Conservation (phyloP, 2,329 filamentous ascomycete genomes). For the Fusarium poae region DNA sequence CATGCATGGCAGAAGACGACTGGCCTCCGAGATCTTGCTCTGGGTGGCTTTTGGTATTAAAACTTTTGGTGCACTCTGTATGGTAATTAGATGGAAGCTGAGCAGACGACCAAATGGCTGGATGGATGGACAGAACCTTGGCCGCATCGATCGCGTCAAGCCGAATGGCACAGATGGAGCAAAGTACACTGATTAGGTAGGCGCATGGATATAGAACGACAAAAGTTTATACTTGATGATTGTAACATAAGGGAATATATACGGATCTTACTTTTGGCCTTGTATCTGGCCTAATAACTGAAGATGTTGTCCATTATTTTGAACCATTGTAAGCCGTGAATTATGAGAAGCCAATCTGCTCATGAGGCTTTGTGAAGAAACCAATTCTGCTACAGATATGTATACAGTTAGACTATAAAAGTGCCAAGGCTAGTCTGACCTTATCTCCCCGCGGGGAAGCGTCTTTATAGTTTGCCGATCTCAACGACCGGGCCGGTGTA, state of each 20-base stretch:
- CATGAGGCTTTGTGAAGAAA: neutral
- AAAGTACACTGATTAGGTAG: slow-evolving; percentile 41
- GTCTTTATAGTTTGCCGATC: neutral
- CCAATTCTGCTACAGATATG: neutral
- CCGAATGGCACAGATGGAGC: slow-evolving; percentile 15
- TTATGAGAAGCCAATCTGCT: neutral
- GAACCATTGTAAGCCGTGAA: too few species aligned
- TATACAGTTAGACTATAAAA: neutral
- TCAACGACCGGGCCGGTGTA: slow-evolving; percentile 7
- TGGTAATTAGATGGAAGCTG: slow-evolving; percentile 42
- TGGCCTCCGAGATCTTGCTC: slow-evolving; percentile 33
- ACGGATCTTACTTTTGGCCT: neutral
- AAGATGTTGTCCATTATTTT: neutral
- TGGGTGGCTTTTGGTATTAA: slow-evolving; percentile 43
- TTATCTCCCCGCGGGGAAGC: slow-evolving; percentile 12
- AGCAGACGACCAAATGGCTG: slow-evolving; percentile 46
- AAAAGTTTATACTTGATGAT: neutral
- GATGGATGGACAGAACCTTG: slow-evolving; percentile 43
- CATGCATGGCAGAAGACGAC: slow-evolving; percentile 38
- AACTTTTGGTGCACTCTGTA: slow-evolving; percentile 38
- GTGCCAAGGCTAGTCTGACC: neutral
- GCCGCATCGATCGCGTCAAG: slow-evolving; percentile 30
- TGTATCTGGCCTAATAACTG: neutral
- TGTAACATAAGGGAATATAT: neutral
- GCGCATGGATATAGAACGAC: neutral